Percentiles rank a stretch among this genome's conserved stretches.
Conservation (phyloP, 2,329 filamentous ascomycete species). For the Colletotrichum tofieldiae region DNA sequence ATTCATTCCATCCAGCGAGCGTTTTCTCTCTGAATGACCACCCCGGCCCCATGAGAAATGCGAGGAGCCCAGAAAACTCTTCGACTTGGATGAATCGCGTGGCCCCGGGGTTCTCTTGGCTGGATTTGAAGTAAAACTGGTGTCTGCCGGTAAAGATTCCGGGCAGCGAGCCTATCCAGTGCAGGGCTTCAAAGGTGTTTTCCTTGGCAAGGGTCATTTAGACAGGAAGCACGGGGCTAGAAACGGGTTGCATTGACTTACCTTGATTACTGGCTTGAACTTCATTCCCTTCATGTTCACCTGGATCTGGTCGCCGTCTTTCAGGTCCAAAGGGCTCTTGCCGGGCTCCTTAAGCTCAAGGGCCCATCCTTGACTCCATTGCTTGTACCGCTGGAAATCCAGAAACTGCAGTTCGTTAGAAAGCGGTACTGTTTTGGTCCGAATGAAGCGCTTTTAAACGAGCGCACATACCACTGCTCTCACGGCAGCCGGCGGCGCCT, state of each 20-base stretch:
- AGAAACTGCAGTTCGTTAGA: slow-evolving; percentile 11
- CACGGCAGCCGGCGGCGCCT: slow-evolving; percentile 11
- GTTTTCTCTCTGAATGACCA: slow-evolving; percentile 7
- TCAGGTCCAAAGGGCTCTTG: slow-evolving; percentile 10
- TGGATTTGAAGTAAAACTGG: slow-evolving; percentile 21
- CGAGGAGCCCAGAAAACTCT: slow-evolving; percentile 10
- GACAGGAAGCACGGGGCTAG: no score
- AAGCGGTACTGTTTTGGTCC: neutral
- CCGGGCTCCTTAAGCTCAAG: neutral
- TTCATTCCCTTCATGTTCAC: slow-evolving; percentile 1
- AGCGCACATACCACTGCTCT: slow-evolving; percentile 13
- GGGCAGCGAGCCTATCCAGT: slow-evolving; percentile 12
- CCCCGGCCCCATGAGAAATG: slow-evolving; percentile 1
- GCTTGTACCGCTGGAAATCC: slow-evolving; percentile 15
- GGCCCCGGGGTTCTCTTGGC: neutral
- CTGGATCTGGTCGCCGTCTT: slow-evolving; percentile 22
- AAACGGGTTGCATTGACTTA: neutral
- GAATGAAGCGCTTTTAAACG: no score
- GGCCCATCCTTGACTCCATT: slow-evolving; percentile 14
- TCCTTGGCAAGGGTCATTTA: neutral
- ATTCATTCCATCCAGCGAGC: slow-evolving; percentile 6
- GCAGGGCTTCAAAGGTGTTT: slow-evolving; percentile 14
- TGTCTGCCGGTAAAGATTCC: slow-evolving; percentile 11
- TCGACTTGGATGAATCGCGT: slow-evolving; percentile 11
- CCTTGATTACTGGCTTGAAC: slow-evolving; percentile 12